phyloP scores from a whole-genome alignment of 176 grass and related monocot genomes.

The Oryza brachyantha region DNA sequence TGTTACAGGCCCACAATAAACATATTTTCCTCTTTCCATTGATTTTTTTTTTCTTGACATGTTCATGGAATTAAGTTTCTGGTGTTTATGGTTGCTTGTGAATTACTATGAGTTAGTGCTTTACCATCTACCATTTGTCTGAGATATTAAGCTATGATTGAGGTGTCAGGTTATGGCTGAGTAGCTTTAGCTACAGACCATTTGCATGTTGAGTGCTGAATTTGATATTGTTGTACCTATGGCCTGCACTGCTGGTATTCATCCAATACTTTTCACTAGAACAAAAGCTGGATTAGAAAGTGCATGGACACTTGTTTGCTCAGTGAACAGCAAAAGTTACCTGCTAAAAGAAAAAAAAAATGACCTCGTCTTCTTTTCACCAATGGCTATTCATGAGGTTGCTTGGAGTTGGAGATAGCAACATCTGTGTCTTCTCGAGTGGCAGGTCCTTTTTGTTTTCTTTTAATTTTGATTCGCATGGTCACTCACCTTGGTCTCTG shows the following conservation, averaged over 20 bases:
- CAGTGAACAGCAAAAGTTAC: not conserved
- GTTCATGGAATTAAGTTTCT: not conserved
- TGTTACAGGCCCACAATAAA: not conserved
- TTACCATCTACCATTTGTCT: constrained; percentile 29
- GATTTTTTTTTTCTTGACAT: not conserved
- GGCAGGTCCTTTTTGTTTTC: not conserved
- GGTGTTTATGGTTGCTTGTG: constrained; percentile 9
- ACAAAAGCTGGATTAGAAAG: not conserved
- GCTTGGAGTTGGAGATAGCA: not conserved
- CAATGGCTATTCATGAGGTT: not conserved
- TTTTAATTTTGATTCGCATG: not conserved
- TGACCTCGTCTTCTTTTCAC: not conserved
- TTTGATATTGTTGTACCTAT: not conserved
- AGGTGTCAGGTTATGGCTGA: too few species aligned
- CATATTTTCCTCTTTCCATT: constrained; percentile 21
- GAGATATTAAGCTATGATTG: not conserved
- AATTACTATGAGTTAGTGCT: constrained; percentile 10
- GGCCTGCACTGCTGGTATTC: not conserved
- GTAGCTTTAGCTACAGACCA: too few species aligned
- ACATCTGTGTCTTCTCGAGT: constrained; percentile 13
- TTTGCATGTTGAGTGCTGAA: too few species aligned
- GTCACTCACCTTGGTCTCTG: not conserved
- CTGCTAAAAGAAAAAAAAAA: not conserved
- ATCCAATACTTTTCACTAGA: not conserved
- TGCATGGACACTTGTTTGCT: not conserved